A percentile compares a stretch with the other conserved stretches of the same genome.
These are phyloP conservation scores for Leccinum pachyderme DNA, from an alignment of 1,284 basidiomycete genomes.

Conservation along the genomic window DNA sequence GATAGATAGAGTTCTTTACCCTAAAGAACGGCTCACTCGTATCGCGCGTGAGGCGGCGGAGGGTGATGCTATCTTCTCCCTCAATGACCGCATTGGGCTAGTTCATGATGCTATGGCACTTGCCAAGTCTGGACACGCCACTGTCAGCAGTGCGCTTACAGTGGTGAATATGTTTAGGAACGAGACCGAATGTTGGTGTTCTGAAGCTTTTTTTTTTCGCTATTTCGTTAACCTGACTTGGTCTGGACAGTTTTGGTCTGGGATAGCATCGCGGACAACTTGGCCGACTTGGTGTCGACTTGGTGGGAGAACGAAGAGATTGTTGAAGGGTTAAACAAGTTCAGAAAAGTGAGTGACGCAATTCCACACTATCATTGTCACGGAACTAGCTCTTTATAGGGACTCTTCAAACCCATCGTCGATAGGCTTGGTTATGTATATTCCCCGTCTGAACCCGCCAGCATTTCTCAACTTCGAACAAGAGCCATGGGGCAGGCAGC, in stretches of 20 bases:
- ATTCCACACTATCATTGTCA: not conserved
- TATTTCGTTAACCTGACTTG: slow-evolving; percentile 5
- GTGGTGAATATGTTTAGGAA: slow-evolving; percentile 67
- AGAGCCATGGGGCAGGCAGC: slow-evolving; percentile 71
- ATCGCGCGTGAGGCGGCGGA: slow-evolving; percentile 81
- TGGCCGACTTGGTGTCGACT: slow-evolving; percentile 58
- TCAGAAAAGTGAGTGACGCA: slow-evolving; percentile 53
- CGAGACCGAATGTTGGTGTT: slow-evolving; percentile 71
- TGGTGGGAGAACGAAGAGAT: slow-evolving; percentile 86
- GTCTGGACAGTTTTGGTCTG: slow-evolving; percentile 64
- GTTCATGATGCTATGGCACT: slow-evolving; percentile 81
- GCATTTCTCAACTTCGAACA: slow-evolving; percentile 76
- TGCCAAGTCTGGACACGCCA: slow-evolving; percentile 75
- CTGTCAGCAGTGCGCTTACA: slow-evolving; percentile 75
- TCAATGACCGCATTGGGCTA: slow-evolving; percentile 87
- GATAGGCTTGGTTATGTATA: slow-evolving; percentile 82
- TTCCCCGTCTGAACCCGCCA: slow-evolving; percentile 64
- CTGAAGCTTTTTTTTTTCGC: not conserved
- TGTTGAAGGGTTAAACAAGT: slow-evolving; percentile 58
- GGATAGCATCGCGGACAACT: slow-evolving; percentile 58
- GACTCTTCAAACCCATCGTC: slow-evolving; percentile 78
- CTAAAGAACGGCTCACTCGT: slow-evolving; percentile 73
- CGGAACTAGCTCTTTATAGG: slow-evolving; percentile 36
- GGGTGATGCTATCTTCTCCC: slow-evolving; percentile 62
- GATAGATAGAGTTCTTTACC: slow-evolving; percentile 86